Evolutionary conservation across 208 protist genomes (phyloP), one percentile per base, ranked within the genome.

Genomic region (Lotmaria passim): DNA sequence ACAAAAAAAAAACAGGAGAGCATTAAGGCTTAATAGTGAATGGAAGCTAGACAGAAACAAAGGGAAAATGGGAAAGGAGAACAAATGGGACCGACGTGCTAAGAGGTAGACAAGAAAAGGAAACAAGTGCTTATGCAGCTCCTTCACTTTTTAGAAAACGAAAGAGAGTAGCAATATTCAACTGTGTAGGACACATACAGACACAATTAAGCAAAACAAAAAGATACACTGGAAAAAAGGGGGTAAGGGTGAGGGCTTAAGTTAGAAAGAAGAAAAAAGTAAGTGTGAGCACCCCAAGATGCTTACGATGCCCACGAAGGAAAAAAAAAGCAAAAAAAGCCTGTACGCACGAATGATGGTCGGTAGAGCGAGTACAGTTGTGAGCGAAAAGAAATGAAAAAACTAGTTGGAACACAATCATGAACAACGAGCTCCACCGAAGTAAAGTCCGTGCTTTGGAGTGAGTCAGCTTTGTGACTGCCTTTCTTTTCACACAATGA

Each of bases 51-150:
- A 50, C 33, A 19, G 1, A 53, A 56, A 59, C 15, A n/a, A 65
- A 44, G 38, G 43, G 10, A 43, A 60, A 4, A 46, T 7, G 41
- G 14, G 41, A 19, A 21, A 19, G 28, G 21, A 19, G 15, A 56
- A 56, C 50, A 56, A 36, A 23, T 12, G 6, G 50, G 50, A 63
- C 57, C 57, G 57, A 63, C 51, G 57, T 48, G 38, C 39, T 23
- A 63, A 63, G 26, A 51, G 34, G 56, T 48, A 61, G 39, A 50
- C 33, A 30, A 48, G n/a, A 11, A 61, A 43, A n/a, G 31, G 39
- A 34, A 61, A 61, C 34, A 24, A 61, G 24, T 36, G 39, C 24
- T 48, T 34, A 11, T 48, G 4, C 23, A 34, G 21, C 38, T 46
- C 34, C n/a, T 34, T 36, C 21, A 23, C 34, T 30, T 26, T 23